Conservation (phyloP, 495 filamentous ascomycete species). For the Aspergillus affinis region DNA sequence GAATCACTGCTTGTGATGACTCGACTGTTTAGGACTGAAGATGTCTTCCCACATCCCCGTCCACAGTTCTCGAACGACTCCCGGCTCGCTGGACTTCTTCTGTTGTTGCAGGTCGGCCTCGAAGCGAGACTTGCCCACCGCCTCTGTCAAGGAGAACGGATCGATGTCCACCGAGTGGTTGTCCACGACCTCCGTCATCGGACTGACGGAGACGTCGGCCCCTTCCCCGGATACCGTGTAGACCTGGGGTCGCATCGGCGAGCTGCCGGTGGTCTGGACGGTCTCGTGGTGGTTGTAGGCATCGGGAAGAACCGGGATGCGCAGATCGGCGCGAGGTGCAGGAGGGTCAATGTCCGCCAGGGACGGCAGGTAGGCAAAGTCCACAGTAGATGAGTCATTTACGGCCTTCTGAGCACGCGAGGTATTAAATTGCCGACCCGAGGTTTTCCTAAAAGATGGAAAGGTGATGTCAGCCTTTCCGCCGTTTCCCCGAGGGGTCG, state of each 20-base stretch:
- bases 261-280: constrained; percentile 21
- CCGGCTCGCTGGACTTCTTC: constrained; percentile 28
- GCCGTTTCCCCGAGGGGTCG: constrained; percentile 8
- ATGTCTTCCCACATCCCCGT: constrained; percentile 59
- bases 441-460: constrained; percentile 19
- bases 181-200: constrained; percentile 61
- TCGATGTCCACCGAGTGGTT: constrained; percentile 56
- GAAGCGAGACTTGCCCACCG: constrained; percentile 44
- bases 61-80: constrained; percentile 52
- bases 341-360: constrained; percentile 42
- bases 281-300: constrained; percentile 32
- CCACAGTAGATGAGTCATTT: constrained; percentile 60
- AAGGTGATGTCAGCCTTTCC: constrained; percentile 22
- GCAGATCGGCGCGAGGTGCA: constrained; percentile 29
- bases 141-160: constrained; percentile 56
- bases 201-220: constrained; percentile 51
- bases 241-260: constrained; percentile 58
- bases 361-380: constrained; percentile 62
- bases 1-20: constrained; percentile 19
- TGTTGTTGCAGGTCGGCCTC: constrained; percentile 36
- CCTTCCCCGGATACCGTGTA: constrained; percentile 52
- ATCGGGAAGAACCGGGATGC: constrained; percentile 56
- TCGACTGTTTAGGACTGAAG: constrained; percentile 43
- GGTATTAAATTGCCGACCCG: constrained; percentile 59
- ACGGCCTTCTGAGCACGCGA: constrained; percentile 53